Percentiles rank a stretch among this genome's conserved stretches.
Evolutionary conservation across 2,329 filamentous ascomycete genomes (phyloP).

Genomic region (Orbilia quercus): DNA sequence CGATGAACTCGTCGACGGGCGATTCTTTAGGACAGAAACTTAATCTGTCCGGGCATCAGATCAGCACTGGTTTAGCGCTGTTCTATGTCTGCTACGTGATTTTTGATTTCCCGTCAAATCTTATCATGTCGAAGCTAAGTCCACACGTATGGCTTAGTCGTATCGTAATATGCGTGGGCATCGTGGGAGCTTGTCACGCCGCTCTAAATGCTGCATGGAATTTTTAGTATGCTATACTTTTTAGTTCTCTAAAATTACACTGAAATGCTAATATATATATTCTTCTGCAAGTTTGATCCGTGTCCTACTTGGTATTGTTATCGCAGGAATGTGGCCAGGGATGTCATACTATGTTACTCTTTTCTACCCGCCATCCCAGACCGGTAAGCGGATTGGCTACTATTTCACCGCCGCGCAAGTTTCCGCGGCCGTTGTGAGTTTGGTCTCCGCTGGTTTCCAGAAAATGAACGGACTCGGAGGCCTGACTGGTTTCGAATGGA

Average conservation of each 20-base stretch:
- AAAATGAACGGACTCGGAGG: slow-evolving; percentile 83
- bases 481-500: slow-evolving; percentile 86
- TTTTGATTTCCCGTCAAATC: slow-evolving; percentile 87
- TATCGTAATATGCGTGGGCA: slow-evolving; percentile 86
- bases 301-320: slow-evolving; percentile 84
- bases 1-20: slow-evolving; percentile 78
- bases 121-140: slow-evolving; percentile 85
- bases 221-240: slow-evolving; percentile 72
- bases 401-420: slow-evolving; percentile 92
- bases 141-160: slow-evolving; percentile 91
- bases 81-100: slow-evolving; percentile 94
- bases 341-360: slow-evolving; percentile 93
- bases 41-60: slow-evolving; percentile 76
- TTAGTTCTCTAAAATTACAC: neutral
- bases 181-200: slow-evolving; percentile 85
- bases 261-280: slow-evolving; percentile 43
- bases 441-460: slow-evolving; percentile 91
- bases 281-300: slow-evolving; percentile 72
- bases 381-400: slow-evolving; percentile 85
- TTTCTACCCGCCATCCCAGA: slow-evolving; percentile 88
- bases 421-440: slow-evolving; percentile 86
- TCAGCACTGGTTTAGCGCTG: slow-evolving; percentile 83
- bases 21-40: slow-evolving; percentile 82
- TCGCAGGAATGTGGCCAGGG: slow-evolving; percentile 93
- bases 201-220: slow-evolving; percentile 86